Evolutionary conservation across 352 stramenopile genomes (phyloP), one percentile per base, ranked within the genome.

Genomic region (Globisporangium mamillatum): DNA sequence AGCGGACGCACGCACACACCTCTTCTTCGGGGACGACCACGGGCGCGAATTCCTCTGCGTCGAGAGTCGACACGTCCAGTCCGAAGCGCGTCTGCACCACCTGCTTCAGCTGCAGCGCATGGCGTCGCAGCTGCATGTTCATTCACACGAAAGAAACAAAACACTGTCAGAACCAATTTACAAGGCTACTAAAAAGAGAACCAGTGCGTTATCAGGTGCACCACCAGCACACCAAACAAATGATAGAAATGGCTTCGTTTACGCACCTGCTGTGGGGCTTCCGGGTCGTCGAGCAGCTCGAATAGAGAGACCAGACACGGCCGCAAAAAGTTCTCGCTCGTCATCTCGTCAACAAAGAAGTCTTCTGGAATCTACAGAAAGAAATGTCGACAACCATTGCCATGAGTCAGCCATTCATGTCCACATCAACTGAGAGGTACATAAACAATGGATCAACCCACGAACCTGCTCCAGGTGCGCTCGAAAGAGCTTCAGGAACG

Each of bases 331-430:
- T 90, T 91, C 22, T 81, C 73, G 36, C 73, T 76, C 38, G 83
- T 86, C 29, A 72, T 68, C 29, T 87, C 81, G 66, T 91, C 82
- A 12, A 88, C 70, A 56, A 93, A 93, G 74, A 93, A 93, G 32
- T 93, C 82, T 14, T 73, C 67, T 0, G 82, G 77, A 44, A 92
- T 84, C 84, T 92, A 48, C 16, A 9, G 54, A 62, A 22, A 16
- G 16, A 32, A 48, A 63, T 44, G 10, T 18, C 36, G 10, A 44
- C 34, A 41, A 36, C 16, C 32, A 66, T 12, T 56, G 32, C 25
- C 27, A 58, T 2, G 18, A 25, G 44, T 24, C 27, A 32, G 25
- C 27, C 27, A 32, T 32, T 22, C 32, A 41, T 36, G 22, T 20
- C 34, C 52, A 29, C 50, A 8, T 9, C 50, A 14, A 25, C 50